Evolutionary conservation across 805 yeast genomes (phyloP).

Genomic region (Candida succiphila): DNA sequence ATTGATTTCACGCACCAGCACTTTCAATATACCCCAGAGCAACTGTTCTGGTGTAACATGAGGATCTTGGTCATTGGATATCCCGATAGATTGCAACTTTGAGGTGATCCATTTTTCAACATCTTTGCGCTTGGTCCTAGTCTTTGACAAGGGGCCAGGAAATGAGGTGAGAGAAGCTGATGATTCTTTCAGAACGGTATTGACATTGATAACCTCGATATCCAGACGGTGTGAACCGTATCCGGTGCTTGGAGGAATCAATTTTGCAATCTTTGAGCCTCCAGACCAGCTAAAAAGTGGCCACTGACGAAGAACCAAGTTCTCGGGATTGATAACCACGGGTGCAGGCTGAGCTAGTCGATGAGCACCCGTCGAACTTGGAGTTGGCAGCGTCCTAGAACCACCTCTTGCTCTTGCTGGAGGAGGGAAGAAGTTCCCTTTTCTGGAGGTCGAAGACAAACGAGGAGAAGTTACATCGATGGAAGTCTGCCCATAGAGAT

Average conservation of each 20-base stretch:
- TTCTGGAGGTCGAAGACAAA: slow-evolving; percentile 4
- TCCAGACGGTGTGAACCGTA: slow-evolving; percentile 21
- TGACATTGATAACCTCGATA: slow-evolving; percentile 27
- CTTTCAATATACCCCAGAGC: slow-evolving; percentile 18
- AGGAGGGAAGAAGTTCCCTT: slow-evolving; percentile 10
- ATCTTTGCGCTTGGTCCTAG: slow-evolving; percentile 55
- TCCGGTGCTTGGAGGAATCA: slow-evolving; percentile 32
- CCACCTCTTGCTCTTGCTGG: slow-evolving; percentile 4
- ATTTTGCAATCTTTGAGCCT: slow-evolving; percentile 32
- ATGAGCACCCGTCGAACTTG: slow-evolving; percentile 6
- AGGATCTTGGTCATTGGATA: slow-evolving; percentile 8
- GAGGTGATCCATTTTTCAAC: slow-evolving; percentile 58
- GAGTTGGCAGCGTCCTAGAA: slow-evolving; percentile 1
- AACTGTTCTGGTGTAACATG: slow-evolving; percentile 10
- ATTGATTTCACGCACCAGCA: slow-evolving; percentile 13
- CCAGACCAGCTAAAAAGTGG: slow-evolving; percentile 67
- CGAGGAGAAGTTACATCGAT: slow-evolving; percentile 9
- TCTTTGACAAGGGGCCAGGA: slow-evolving; percentile 59
- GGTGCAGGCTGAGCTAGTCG: slow-evolving; percentile 19
- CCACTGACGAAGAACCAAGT: slow-evolving; percentile 51
- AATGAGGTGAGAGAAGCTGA: slow-evolving; percentile 27
- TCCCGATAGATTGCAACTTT: slow-evolving; percentile 13
- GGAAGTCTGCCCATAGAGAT: slow-evolving; percentile 10
- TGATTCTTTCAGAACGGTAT: slow-evolving; percentile 22
- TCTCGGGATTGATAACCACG: slow-evolving; percentile 39